Base-by-base conservation (phyloP, 495 filamentous ascomycete species). In the Penicillium ucsense region DNA sequence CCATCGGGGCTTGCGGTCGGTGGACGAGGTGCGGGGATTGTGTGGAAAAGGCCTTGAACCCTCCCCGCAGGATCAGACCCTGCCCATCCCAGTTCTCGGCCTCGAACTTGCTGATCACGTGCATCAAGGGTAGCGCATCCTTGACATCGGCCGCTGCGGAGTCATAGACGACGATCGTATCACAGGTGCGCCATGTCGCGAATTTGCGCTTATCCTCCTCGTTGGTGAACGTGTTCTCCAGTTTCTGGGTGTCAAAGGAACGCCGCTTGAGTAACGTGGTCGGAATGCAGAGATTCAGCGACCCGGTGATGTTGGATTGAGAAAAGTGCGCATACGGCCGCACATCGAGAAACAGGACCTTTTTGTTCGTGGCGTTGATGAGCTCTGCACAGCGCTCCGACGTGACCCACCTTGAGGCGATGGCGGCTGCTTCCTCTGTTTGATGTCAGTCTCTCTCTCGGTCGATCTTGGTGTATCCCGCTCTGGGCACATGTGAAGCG, bases 271-370 rank as follows among this genome's bases (percentile, higher is more conserved):
- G 67, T 35, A 98, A 66, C 0, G 91, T 98, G 6, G 92, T 98
- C 0, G 92, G 92, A 46, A 97, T 94, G 51, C 94, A 97, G 8
- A 98, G 74, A 65, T 94, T 97, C 39, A 98, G 64, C 0, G 92
- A 88, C 5, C 82, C 83, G 37, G 69, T 60, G 20, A 98, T 86
- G 29, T 85, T 79, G 40, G 85, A 83, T 36, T 80, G 73, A 8
- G 82, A 74, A 60, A 82, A 96, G 55, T 89, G 86, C 7, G 88
- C 84, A 49, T 83, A 89, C 5, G 92, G 88, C 12, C 92, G 81
- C 31, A 98, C 77, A 65, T 98, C 92, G n/a, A 98, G 64, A 3
- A 98, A 54, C 44, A 98, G 68, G 4, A 85, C 60, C 20, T 84
- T 74, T 9, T 80, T 67, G 4, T 67, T 63, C 7, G 67, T 62